Base-by-base conservation (phyloP, 768 basidiomycete genomes). In the Phylloporus rhodoxanthus region DNA sequence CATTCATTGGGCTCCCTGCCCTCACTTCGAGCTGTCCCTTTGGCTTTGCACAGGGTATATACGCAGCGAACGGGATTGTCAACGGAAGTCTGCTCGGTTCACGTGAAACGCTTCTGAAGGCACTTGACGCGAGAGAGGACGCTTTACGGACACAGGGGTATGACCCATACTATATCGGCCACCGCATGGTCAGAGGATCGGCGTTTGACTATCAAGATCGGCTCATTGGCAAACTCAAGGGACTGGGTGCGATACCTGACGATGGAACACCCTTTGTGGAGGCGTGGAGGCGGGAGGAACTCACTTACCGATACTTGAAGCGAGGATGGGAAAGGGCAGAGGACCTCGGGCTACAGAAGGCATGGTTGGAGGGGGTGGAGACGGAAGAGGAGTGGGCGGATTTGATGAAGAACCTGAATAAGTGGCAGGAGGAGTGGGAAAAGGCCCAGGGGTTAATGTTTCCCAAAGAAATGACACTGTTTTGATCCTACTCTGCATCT, bases 341-440 rank as follows among this genome's bases (percentile, higher is more conserved):
- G 56, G 60, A 57, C 21, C 63, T 70, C 3, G 77, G 75, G 2
- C 53, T 57, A 34, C 65, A 68, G 42, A 58, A 61, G 14, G 58
- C 67, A 47, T 80, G 79, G 79, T 57, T 80, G 26, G 62, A 68
- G 17, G 76, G 72, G n/a, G 71, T 77, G 9, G 66, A 69, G 61
- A 77, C 72, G 1, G 80, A 79, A 64, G 70, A 63, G 19, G 67
- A 80, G 53, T 80, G 79, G 79, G 72, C 69, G 2, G 66, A 70
- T 25, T 48, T 80, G 50, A 76, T 81, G 77, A 41, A 54, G 29
- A 66, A 75, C 41, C 59, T 81, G 25, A 70, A 74, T 36, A 66
- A 60, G 45, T 79, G 79, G 78, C 74, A 79, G 56, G 57, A 67
- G 43, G 67, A 75, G n/a, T 81, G 81, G 76, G 79, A 81, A 55